Conservation (phyloP, 768 basidiomycete species). For the Termitomyces sp. region DNA sequence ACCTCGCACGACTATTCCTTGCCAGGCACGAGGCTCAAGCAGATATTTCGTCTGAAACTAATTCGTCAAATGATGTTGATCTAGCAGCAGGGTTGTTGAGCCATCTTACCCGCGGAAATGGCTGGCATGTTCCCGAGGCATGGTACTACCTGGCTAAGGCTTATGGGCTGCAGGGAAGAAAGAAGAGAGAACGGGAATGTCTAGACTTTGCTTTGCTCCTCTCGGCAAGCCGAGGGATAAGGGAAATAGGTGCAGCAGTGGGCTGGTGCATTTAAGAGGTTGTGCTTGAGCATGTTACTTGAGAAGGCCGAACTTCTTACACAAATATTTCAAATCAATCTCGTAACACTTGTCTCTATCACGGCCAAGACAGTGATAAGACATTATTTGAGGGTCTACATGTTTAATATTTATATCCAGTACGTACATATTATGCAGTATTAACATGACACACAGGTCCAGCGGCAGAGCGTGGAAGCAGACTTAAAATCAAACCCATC, state of each 20-base stretch:
- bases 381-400: background rate
- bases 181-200: slow-evolving; percentile 14
- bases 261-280: slow-evolving; percentile 15
- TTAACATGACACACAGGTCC: no score
- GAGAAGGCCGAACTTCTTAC: background rate
- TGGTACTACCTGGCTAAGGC: slow-evolving; percentile 91
- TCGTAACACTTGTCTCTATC: background rate
- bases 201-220: slow-evolving; percentile 12
- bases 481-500: background rate
- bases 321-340: no score
- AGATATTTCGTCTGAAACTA: slow-evolving; percentile 22
- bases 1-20: slow-evolving; percentile 75
- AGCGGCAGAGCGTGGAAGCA: background rate
- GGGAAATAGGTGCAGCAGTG: slow-evolving; percentile 14
- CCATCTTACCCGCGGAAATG: slow-evolving; percentile 69
- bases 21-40: slow-evolving; percentile 12
- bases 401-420: background rate
- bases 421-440: background rate
- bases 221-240: slow-evolving; percentile 13
- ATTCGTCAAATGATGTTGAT: slow-evolving; percentile 43
- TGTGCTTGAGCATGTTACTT: background rate
- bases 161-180: slow-evolving; percentile 42
- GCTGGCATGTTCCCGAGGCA: slow-evolving; percentile 91
- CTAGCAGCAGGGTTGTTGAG: slow-evolving; percentile 78
- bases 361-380: background rate